These are phyloP conservation scores for Penicillium sp. DNA, from an alignment of 2,329 filamentous ascomycete species.

Conservation along the genomic window DNA sequence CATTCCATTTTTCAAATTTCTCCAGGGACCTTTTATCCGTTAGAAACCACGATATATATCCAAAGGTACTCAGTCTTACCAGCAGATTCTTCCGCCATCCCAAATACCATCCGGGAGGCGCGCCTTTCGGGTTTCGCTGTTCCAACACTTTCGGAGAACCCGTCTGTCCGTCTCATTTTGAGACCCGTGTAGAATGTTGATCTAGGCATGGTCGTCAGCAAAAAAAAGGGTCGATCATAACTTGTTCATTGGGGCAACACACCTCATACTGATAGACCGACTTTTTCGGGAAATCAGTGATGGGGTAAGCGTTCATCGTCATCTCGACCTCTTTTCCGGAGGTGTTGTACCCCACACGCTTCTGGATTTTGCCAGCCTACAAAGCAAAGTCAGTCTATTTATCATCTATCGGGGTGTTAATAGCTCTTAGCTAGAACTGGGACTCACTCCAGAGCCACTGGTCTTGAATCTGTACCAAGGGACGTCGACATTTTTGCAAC, in stretches of 20 bases:
- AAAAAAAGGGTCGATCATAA: not conserved
- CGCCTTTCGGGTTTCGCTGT: constrained; percentile 50
- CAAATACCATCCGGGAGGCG: constrained; percentile 58
- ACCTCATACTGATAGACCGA: constrained; percentile 85
- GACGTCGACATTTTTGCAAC: constrained; percentile 8
- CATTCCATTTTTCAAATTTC: constrained; percentile 45
- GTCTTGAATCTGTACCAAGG: constrained; percentile 9
- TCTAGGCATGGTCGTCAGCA: constrained; percentile 48
- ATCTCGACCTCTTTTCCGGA: constrained; percentile 59
- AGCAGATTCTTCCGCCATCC: constrained; percentile 84
- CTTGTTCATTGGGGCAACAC: constrained; percentile 42
- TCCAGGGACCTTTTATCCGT: constrained; percentile 37
- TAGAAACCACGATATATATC: constrained; percentile 37
- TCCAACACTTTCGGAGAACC: constrained; percentile 76
- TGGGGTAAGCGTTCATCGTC: constrained; percentile 73
- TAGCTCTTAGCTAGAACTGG: not conserved
- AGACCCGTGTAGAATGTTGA: constrained; percentile 64
- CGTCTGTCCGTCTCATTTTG: constrained; percentile 59
- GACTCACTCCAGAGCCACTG: not conserved
- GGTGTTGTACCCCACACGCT: constrained; percentile 52
- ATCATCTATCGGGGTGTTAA: too few relatives aligned
- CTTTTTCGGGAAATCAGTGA: constrained; percentile 60
- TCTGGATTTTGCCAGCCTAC: constrained; percentile 1
- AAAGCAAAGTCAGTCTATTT: not conserved
- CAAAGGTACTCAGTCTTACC: constrained; percentile 55